A percentile compares a stretch with the other conserved stretches of the same genome.
Conservation (phyloP, 768 basidiomycete species). For the Suillus discolor region DNA sequence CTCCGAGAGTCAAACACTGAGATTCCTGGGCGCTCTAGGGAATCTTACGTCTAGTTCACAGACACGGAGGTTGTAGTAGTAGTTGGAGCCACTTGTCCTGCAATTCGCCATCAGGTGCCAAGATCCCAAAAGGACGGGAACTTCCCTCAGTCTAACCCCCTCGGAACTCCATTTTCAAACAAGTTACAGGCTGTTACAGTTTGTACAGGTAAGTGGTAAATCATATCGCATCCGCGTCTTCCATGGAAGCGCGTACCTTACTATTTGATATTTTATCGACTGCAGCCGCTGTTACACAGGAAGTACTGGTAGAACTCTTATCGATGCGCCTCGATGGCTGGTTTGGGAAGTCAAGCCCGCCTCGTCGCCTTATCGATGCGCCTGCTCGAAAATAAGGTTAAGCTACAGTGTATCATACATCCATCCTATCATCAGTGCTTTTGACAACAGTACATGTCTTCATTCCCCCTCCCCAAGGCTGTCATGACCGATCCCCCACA, state of each 20-base stretch:
- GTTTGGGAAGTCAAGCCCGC: conserved; percentile 18
- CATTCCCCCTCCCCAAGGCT: background rate
- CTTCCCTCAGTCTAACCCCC: background rate
- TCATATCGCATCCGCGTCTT: conserved; percentile 6
- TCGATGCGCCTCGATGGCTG: conserved; percentile 31
- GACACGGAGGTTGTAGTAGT: background rate
- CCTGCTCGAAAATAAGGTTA: conserved; percentile 16
- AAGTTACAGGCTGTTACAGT: conserved; percentile 3
- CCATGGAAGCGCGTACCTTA: conserved; percentile 17
- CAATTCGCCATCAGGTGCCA: background rate
- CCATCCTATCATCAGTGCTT: background rate
- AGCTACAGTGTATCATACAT: background rate
- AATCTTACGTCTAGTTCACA: background rate
- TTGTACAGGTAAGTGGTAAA: conserved; percentile 4
- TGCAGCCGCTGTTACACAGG: conserved; percentile 12
- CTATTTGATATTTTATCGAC: conserved; percentile 13
- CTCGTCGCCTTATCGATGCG: conserved; percentile 13
- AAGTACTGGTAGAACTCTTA: conserved; percentile 20
- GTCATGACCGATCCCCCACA: conserved; percentile 2
- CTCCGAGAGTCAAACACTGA: background rate
- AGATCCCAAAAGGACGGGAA: background rate
- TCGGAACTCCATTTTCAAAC: conserved; percentile 1
- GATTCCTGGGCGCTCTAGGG: background rate
- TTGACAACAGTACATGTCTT: background rate
- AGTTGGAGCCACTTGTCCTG: background rate